These are phyloP conservation scores for Colletotrichum abscissum DNA, from an alignment of 2,329 filamentous ascomycete genomes.

Conservation along the genomic window DNA sequence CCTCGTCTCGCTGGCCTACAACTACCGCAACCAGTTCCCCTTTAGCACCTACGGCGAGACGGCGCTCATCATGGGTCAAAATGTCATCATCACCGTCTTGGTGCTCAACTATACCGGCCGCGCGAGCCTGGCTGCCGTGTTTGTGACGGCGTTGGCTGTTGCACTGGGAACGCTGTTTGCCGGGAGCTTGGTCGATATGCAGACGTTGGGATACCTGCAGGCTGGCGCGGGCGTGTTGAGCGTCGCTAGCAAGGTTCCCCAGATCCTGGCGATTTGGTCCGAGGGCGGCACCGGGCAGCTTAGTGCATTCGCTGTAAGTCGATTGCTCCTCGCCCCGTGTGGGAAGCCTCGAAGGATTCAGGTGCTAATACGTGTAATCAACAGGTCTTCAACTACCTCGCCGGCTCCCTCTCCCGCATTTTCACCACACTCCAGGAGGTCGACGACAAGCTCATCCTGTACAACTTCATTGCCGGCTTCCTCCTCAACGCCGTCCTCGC, in stretches of 20 bases:
- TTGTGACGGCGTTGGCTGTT: slow-evolving; percentile 81
- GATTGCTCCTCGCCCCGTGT: background rate
- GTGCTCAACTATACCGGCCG: slow-evolving; percentile 86
- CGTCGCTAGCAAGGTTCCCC: slow-evolving; percentile 91
- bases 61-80: slow-evolving; percentile 90
- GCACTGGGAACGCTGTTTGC: slow-evolving; percentile 78
- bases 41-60: slow-evolving; percentile 98
- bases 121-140: slow-evolving; percentile 75
- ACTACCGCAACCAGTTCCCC: slow-evolving; percentile 88
- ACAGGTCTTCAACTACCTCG: slow-evolving; percentile 97
- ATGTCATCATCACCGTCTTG: slow-evolving; percentile 87
- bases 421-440: slow-evolving; percentile 99
- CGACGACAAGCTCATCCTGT: slow-evolving; percentile 94
- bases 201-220: slow-evolving; percentile 80
- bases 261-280: slow-evolving; percentile 87
- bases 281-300: slow-evolving; percentile 94
- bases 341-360: background rate
- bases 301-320: slow-evolving; percentile 91
- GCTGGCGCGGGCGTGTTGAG: slow-evolving; percentile 85
- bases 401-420: slow-evolving; percentile 91
- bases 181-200: slow-evolving; percentile 71
- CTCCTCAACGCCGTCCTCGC: slow-evolving; percentile 89
- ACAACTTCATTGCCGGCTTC: slow-evolving; percentile 93
- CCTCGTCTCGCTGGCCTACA: slow-evolving; percentile 92
- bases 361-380: background rate